Conservation (phyloP, 2,329 filamentous ascomycete species). For the Zasmidium cellare region DNA sequence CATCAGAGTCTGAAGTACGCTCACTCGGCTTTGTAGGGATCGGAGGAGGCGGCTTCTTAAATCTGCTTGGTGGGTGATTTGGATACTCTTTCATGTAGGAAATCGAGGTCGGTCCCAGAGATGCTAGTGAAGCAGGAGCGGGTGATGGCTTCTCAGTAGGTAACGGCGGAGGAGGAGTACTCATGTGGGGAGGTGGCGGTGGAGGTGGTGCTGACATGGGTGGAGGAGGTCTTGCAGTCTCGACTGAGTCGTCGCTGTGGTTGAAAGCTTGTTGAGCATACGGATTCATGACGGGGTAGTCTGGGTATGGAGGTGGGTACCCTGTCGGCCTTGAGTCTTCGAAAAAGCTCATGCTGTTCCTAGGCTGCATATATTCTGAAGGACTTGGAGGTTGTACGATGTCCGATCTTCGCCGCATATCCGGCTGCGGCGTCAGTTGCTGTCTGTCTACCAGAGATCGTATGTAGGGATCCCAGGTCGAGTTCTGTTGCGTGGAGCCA, state of each 20-base stretch:
- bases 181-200: conserved; percentile 7
- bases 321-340: conserved; percentile 17
- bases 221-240: conserved; percentile 21
- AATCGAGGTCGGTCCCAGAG: conserved; percentile 25
- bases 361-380: conserved; percentile 26
- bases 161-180: conserved; percentile 1
- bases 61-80: conserved; percentile 34
- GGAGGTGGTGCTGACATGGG: conserved; percentile 23
- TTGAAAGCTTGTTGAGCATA: conserved; percentile 26
- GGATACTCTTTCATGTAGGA: conserved; percentile 55
- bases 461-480: conserved; percentile 37
- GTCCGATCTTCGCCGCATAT: conserved; percentile 25
- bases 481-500: conserved; percentile 6
- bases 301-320: conserved; percentile 33
- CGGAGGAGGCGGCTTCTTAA: conserved; percentile 29
- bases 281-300: conserved; percentile 28
- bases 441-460: conserved; percentile 31
- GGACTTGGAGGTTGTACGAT: conserved; percentile 33
- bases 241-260: conserved; percentile 29
- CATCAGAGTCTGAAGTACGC: conserved; percentile 26
- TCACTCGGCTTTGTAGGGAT: conserved; percentile 24
- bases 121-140: conserved; percentile 16
- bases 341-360: conserved; percentile 18
- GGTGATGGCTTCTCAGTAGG: conserved; percentile 14
- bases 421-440: conserved; percentile 8